Evolutionary conservation across 2,329 filamentous ascomycete species (phyloP).

Genomic region (Metarhizium album): DNA sequence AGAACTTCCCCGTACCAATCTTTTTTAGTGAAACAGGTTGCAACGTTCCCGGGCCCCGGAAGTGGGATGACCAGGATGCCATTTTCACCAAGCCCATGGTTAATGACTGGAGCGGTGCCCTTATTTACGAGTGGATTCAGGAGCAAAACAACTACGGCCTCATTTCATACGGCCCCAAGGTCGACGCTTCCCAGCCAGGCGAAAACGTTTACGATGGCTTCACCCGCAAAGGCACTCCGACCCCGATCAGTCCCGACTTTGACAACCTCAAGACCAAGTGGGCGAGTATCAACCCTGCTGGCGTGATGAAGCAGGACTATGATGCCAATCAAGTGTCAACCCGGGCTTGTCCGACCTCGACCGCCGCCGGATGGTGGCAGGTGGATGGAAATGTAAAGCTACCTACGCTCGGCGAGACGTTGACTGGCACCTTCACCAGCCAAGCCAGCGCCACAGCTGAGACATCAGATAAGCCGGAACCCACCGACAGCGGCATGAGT

Average conservation of each 20-base stretch:
- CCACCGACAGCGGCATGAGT: neutral
- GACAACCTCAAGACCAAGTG: slow-evolving; percentile 66
- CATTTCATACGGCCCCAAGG: slow-evolving; percentile 59
- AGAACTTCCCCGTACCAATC: slow-evolving; percentile 68
- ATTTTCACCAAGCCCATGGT: slow-evolving; percentile 69
- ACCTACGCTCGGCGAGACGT: slow-evolving; percentile 54
- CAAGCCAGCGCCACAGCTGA: slow-evolving; percentile 10
- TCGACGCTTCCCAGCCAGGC: slow-evolving; percentile 39
- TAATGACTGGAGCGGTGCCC: slow-evolving; percentile 60
- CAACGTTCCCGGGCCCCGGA: slow-evolving; percentile 51
- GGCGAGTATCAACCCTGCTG: slow-evolving; percentile 59
- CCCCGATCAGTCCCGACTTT: slow-evolving; percentile 66
- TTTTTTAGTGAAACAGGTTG: slow-evolving; percentile 88
- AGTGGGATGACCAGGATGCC: slow-evolving; percentile 61
- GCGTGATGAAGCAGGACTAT: slow-evolving; percentile 57
- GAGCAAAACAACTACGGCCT: slow-evolving; percentile 77
- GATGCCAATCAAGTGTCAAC: slow-evolving; percentile 48
- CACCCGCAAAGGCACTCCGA: slow-evolving; percentile 61
- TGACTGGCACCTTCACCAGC: slow-evolving; percentile 17
- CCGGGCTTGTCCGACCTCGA: slow-evolving; percentile 60
- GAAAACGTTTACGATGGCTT: slow-evolving; percentile 53
- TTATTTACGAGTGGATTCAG: slow-evolving; percentile 85
- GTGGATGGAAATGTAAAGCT: slow-evolving; percentile 59
- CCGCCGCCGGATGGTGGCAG: slow-evolving; percentile 66
- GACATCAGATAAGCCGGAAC: slow-evolving; percentile 4